These are phyloP conservation scores for Hypoxylon rickii DNA, from an alignment of 495 filamentous ascomycete species.

Conservation along the genomic window DNA sequence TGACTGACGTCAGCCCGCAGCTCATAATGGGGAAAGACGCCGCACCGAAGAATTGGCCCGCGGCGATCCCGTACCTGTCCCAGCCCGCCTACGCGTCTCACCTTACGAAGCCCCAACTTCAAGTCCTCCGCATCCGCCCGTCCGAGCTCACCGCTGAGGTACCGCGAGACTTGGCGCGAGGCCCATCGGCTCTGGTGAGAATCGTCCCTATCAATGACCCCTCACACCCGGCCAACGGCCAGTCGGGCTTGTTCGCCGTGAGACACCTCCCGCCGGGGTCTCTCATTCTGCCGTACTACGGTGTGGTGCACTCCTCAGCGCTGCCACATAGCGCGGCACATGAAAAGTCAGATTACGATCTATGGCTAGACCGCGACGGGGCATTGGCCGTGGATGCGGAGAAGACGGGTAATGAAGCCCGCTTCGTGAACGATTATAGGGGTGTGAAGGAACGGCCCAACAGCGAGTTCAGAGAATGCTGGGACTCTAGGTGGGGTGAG, in stretches of 20 bases:
- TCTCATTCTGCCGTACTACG: conserved; percentile 69
- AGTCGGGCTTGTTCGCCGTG: conserved; percentile 68
- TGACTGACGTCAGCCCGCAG: too few species aligned
- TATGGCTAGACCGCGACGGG: conserved; percentile 61
- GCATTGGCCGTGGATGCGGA: conserved; percentile 68
- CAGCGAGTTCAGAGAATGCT: conserved; percentile 63
- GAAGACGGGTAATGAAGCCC: conserved; percentile 66
- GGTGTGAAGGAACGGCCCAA: conserved; percentile 61
- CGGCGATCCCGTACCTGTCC: conserved; percentile 56
- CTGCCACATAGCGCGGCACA: conserved; percentile 40
- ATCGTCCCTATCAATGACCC: conserved; percentile 59
- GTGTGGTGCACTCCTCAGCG: conserved; percentile 58
- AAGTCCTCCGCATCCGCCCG: conserved; percentile 43
- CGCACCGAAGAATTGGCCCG: conserved; percentile 62
- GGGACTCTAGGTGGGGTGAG: conserved; percentile 51
- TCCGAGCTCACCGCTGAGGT: conserved; percentile 36
- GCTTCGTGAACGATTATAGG: conserved; percentile 77
- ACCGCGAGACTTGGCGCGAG: conserved; percentile 42
- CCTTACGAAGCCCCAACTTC: conserved; percentile 45
- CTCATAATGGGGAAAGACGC: conserved; percentile 30
- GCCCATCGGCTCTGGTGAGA: conserved; percentile 53
- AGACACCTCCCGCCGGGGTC: conserved; percentile 58
- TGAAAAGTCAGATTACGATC: conserved; percentile 65
- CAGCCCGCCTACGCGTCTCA: conserved; percentile 53
- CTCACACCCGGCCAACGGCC: conserved; percentile 65